Evolutionary conservation across 345 rosid species (phyloP).

Genomic region (Cardamine occulta): DNA sequence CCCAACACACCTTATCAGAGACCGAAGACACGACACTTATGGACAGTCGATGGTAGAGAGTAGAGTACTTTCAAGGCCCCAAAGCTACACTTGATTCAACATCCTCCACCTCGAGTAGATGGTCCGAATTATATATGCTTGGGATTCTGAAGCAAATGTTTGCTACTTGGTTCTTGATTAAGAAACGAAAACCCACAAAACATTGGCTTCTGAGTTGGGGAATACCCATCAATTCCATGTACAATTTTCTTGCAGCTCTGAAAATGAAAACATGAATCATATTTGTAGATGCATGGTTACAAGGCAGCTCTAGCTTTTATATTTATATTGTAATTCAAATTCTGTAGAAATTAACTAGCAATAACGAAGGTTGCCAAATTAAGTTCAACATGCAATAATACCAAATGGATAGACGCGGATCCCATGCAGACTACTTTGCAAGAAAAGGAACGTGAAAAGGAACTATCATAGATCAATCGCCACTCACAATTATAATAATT

Average conservation of each 20-base stretch:
- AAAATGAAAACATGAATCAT: not conserved
- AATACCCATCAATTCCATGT: not conserved
- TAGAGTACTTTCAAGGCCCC: not conserved
- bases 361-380: not conserved
- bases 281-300: not conserved
- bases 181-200: not conserved
- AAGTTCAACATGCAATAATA: slow-evolving; percentile 24
- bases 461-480: slow-evolving; percentile 17
- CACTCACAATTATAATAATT: slow-evolving; percentile 21
- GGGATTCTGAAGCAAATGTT: not conserved
- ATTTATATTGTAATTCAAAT: not conserved
- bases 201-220: not conserved
- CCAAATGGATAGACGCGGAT: slow-evolving; percentile 38
- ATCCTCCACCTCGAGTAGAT: not conserved
- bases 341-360: not conserved
- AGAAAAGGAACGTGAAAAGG: slow-evolving; percentile 34
- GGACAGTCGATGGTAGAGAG: not conserved
- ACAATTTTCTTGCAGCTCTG: not conserved
- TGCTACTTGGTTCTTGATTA: not conserved
- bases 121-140: not conserved
- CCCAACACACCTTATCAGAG: too few relatives aligned
- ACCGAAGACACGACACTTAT: not conserved
- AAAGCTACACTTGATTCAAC: not conserved
- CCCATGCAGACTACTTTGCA: slow-evolving; percentile 37
- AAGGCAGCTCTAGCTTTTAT: not conserved